phyloP scores from a whole-genome alignment of 768 basidiomycete species.

The Psilocybe cubensis region DNA sequence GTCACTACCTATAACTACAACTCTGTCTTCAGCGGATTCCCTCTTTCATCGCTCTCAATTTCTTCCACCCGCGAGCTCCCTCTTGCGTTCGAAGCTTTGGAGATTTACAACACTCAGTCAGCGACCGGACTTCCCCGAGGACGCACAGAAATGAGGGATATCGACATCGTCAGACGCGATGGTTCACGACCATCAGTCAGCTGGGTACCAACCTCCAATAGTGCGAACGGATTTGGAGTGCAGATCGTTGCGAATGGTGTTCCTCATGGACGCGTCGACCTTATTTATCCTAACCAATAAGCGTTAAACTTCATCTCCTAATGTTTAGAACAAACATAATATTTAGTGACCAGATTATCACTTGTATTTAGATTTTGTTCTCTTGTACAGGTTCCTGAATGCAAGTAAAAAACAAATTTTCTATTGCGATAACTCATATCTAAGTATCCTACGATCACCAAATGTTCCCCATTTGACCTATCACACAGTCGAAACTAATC shows the following conservation, averaged over 20 bases:
- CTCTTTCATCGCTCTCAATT: not conserved
- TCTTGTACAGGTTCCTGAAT: too few relatives aligned
- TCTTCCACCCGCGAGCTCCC: not conserved
- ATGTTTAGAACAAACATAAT: too few relatives aligned
- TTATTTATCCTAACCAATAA: conserved; percentile 3
- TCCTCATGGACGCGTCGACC: not conserved
- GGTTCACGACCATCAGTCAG: not conserved
- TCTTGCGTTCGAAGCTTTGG: not conserved
- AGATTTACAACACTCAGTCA: not conserved
- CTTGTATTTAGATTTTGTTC: too few relatives aligned
- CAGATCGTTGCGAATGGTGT: not conserved
- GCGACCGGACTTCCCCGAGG: not conserved
- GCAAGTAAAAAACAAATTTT: too few relatives aligned
- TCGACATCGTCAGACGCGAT: not conserved
- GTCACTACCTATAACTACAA: not conserved
- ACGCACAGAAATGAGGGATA: not conserved
- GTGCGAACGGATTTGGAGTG: not conserved
- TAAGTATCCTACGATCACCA: too few relatives aligned
- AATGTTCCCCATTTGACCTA: too few relatives aligned
- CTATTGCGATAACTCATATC: too few relatives aligned
- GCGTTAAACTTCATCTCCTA: too few relatives aligned
- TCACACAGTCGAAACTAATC: too few relatives aligned
- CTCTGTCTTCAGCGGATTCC: not conserved
- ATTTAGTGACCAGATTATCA: too few relatives aligned
- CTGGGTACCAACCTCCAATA: not conserved